Percentiles rank a stretch among this genome's conserved stretches.
phyloP scores from a whole-genome alignment of 2,329 filamentous ascomycete genomes.

The Stagonosporopsis chrysanthemi region DNA sequence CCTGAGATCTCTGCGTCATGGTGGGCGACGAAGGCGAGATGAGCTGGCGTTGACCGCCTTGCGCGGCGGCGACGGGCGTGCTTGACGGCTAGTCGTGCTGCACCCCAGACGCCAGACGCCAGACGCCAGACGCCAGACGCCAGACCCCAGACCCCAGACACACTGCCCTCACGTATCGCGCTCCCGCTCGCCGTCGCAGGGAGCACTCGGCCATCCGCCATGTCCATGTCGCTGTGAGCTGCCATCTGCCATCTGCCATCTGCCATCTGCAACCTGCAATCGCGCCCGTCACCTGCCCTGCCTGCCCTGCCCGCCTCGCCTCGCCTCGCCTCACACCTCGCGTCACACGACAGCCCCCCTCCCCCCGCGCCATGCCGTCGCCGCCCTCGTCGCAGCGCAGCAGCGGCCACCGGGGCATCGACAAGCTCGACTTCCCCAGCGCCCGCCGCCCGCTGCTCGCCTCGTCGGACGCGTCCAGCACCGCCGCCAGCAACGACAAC shows the following conservation, averaged over 20 bases:
- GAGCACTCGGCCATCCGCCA: not conserved
- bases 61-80: too few species aligned
- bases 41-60: too few species aligned
- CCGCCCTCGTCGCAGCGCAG: slow-evolving; percentile 43
- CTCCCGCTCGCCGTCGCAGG: too few species aligned
- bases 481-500: slow-evolving; percentile 51
- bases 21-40: too few species aligned
- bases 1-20: too few species aligned
- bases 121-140: too few species aligned
- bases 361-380: slow-evolving; percentile 19
- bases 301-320: not conserved
- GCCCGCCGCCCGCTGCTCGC: slow-evolving; percentile 53
- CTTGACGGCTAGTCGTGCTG: too few species aligned
- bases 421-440: slow-evolving; percentile 59
- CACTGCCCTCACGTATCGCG: too few species aligned
- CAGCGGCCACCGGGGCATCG: slow-evolving; percentile 48
- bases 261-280: not conserved
- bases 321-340: slow-evolving; percentile 2
- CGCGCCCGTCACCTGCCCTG: not conserved
- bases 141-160: too few species aligned
- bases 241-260: too few species aligned
- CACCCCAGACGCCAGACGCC: too few species aligned
- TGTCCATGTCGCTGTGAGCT: not conserved
- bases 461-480: slow-evolving; percentile 40
- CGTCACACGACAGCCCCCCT: slow-evolving; percentile 21